phyloP scores from a whole-genome alignment of 2,329 filamentous ascomycete species.

The Cladophialophora psammophila region DNA sequence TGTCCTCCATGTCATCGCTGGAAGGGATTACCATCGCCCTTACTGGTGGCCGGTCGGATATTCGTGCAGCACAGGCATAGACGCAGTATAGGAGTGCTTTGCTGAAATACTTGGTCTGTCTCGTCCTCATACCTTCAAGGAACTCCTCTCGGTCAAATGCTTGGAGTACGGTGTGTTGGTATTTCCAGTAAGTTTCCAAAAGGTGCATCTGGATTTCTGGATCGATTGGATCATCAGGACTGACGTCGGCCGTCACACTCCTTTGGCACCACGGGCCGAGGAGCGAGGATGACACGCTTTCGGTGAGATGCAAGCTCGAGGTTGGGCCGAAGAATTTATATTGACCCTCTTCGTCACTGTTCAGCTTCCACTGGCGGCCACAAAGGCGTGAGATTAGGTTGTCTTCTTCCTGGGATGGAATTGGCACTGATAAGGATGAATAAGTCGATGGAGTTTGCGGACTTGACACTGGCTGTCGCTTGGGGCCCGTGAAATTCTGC shows the following conservation, averaged over 20 bases:
- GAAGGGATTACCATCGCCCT: constrained; percentile 25
- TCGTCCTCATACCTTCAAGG: constrained; percentile 8
- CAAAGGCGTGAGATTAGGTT: constrained; percentile 21
- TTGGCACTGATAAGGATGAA: neutral
- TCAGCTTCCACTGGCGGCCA: constrained; percentile 20
- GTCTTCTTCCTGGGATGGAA: constrained; percentile 10
- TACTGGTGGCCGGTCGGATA: constrained; percentile 23
- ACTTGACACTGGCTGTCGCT: constrained; percentile 2
- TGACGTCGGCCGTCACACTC: constrained; percentile 14
- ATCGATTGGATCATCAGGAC: constrained; percentile 24
- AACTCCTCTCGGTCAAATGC: constrained; percentile 17
- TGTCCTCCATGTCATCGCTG: constrained; percentile 12
- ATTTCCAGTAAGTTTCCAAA: constrained; percentile 21
- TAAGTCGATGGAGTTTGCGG: neutral
- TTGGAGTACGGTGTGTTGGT: constrained; percentile 23
- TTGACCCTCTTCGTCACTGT: constrained; percentile 23
- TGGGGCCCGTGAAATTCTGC: neutral
- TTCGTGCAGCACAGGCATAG: constrained; percentile 34
- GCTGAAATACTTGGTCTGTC: constrained; percentile 32
- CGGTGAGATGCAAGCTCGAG: constrained; percentile 22
- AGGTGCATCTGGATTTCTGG: constrained; percentile 28
- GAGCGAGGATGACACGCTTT: constrained; percentile 18
- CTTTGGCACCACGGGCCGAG: constrained; percentile 9
- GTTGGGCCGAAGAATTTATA: constrained; percentile 24
- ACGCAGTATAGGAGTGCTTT: constrained; percentile 36